phyloP scores from a whole-genome alignment of 257 asterid genomes.

The Plectranthus barbatus region DNA sequence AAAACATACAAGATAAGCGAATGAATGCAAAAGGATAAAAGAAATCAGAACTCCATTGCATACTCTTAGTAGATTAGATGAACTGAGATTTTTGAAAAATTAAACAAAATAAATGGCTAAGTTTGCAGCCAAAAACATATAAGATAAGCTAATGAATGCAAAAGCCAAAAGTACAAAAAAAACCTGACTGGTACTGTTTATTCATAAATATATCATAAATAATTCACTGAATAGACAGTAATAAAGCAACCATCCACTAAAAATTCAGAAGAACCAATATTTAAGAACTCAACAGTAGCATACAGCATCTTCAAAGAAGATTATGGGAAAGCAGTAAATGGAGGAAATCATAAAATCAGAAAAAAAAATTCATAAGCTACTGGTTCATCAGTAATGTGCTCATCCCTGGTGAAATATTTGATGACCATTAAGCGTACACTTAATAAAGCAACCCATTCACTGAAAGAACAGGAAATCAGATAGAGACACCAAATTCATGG shows the following conservation, averaged over 20 bases:
- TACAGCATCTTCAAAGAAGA: background rate
- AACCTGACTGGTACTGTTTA: background rate
- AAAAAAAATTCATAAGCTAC: background rate
- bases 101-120: background rate
- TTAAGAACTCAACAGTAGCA: background rate
- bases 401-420: background rate
- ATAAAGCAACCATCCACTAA: background rate
- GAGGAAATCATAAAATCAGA: background rate
- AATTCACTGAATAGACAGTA: background rate
- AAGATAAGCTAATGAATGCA: background rate
- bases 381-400: background rate
- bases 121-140: background rate
- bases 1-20: background rate
- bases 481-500: background rate
- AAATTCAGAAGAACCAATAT: background rate
- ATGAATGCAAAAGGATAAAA: background rate
- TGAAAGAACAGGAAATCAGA: background rate
- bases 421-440: background rate
- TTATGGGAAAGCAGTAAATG: background rate
- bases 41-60: background rate
- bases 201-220: background rate
- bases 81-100: background rate
- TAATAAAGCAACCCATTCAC: constrained; percentile 5
- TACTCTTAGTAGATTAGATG: background rate
- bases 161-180: background rate